phyloP scores from a whole-genome alignment of 805 yeast species.

The Scheffersomyces amazonensis region DNA sequence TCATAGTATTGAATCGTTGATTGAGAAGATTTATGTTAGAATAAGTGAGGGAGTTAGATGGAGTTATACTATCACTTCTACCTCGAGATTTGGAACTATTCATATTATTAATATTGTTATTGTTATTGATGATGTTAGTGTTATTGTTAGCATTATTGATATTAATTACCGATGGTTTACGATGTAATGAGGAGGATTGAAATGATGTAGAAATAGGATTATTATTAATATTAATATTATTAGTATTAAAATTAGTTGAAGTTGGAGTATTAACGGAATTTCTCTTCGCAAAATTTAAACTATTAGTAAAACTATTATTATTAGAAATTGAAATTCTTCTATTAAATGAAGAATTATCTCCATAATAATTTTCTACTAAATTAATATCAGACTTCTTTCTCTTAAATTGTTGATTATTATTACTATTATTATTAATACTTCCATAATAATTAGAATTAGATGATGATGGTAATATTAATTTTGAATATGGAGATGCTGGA shows the following conservation, averaged over 20 bases:
- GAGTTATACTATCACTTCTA: constrained; percentile 6
- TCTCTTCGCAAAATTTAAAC: too few relatives aligned
- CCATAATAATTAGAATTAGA: constrained; percentile 3
- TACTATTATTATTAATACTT: background rate
- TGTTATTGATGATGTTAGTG: too few relatives aligned
- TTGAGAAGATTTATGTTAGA: constrained; percentile 21
- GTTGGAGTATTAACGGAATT: background rate
- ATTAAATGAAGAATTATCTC: background rate
- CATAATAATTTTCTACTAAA: constrained; percentile 8
- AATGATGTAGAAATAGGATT: background rate
- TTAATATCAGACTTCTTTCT: constrained; percentile 40
- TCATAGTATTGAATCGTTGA: constrained; percentile 11
- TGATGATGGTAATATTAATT: constrained; percentile 7
- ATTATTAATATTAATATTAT: background rate
- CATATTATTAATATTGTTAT: too few relatives aligned
- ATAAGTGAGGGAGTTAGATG: constrained; percentile 18
- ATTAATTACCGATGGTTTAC: background rate
- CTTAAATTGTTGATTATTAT: constrained; percentile 33
- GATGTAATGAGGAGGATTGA: background rate
- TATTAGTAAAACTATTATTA: background rate
- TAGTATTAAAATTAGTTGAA: background rate
- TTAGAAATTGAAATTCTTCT: constrained; percentile 10
- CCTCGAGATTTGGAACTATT: too few relatives aligned
- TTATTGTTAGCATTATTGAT: background rate
- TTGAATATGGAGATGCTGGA: constrained; percentile 16